Base-by-base conservation (phyloP, 2,329 filamentous ascomycete genomes). In the Metarhizium rileyi region DNA sequence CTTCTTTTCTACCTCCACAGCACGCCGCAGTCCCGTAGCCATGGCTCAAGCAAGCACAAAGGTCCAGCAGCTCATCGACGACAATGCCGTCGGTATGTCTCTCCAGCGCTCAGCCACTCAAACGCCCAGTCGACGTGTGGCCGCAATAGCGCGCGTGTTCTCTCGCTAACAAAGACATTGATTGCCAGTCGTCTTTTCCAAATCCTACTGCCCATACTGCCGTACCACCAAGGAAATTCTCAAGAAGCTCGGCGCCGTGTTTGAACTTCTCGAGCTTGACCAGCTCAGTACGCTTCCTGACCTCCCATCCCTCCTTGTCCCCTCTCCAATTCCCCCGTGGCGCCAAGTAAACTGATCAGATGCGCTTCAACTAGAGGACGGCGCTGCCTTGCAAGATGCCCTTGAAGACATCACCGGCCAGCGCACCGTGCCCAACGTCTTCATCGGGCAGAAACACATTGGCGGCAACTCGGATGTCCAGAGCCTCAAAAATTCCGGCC, bases 171-270 rank as follows among this genome's bases (percentile, higher is more conserved):
- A n/a, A n/a, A n/a, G 22, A 42, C 38, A 18, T 6, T 8, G 10
- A 20, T 12, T 25, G 38, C 14, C 46, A 87, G 87, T 93, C 61
- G 87, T 98, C 66, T 98, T 98, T 79, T 90, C 86, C 71, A 98
- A 98, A 76, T 88, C 85, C 16, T 95, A 89, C 75, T 98, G 93
- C 80, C 90, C 90, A 12, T 94, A 95, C 80, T 97, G 91, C 78
- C 77, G 72, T 51, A 76, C 83, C 52, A 82, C 85, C 59, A 97
- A 97, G 82, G 63, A 75, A 50, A 76, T 88, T 46, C 75, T 98
- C 59, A 79, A 76, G 62, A 74, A 81, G 51, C 59, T 82, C 51
- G 81, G 83, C 56, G 87, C 87, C 53, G 86, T 90, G 60, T 90
- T 80, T 69, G 81, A 78, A 62, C 66, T 78, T 50, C 73, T 93